Evolutionary conservation across 179 eudicot genomes (phyloP).

Genomic region (Carnegiea gigantea): DNA sequence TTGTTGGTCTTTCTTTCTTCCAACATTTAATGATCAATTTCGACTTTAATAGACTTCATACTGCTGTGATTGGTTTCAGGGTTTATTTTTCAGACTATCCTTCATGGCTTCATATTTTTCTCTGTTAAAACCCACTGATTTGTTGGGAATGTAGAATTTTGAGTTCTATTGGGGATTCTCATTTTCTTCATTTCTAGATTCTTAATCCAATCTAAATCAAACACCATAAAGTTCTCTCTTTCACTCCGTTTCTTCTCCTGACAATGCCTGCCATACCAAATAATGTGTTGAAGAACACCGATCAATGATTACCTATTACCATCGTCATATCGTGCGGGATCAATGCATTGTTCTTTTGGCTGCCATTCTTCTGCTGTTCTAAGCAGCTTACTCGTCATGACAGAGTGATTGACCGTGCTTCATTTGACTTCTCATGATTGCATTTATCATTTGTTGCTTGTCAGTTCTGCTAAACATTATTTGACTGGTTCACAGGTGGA

Average conservation of each 20-base stretch:
- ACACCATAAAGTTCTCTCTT: too few relatives aligned
- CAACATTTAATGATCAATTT: background rate
- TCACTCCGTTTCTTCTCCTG: too few relatives aligned
- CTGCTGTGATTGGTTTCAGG: background rate
- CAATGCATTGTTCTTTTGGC: too few relatives aligned
- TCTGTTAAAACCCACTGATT: background rate
- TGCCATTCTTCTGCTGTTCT: too few relatives aligned
- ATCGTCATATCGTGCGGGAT: too few relatives aligned
- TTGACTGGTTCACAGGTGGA: conserved; percentile 29
- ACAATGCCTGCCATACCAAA: too few relatives aligned
- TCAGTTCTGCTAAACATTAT: conserved; percentile 1
- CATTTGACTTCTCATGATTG: background rate
- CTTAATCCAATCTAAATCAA: background rate
- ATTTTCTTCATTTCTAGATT: background rate
- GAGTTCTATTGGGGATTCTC: background rate
- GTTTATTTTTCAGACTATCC: background rate
- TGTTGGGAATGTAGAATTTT: too few relatives aligned
- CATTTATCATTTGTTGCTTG: background rate
- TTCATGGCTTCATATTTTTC: background rate
- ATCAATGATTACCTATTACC: too few relatives aligned
- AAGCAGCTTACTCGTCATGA: too few relatives aligned
- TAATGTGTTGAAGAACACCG: too few relatives aligned
- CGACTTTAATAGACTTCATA: background rate
- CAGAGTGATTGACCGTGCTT: background rate
- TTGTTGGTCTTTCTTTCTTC: background rate